A percentile compares a stretch with the other conserved stretches of the same genome.
Evolutionary conservation across 495 filamentous ascomycete genomes (phyloP).

Genomic region (Penicillium psychrofluorescens): DNA sequence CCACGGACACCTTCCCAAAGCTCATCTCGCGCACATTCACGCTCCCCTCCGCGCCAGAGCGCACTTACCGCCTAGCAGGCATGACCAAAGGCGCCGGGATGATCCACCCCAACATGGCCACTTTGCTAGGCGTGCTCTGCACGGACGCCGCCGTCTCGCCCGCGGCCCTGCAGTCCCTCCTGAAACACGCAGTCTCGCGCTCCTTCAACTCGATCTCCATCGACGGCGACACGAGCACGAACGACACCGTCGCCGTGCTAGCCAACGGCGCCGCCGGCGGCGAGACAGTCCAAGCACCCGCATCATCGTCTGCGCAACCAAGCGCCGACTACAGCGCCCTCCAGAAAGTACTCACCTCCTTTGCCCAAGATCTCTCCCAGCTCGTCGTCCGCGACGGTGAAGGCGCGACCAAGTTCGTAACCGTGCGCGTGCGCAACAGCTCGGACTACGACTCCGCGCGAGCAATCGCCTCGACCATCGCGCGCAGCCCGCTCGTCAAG

Average conservation of each 20-base stretch:
- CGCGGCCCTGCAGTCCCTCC: slow-evolving; percentile 55
- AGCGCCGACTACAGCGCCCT: slow-evolving; percentile 61
- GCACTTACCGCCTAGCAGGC: slow-evolving; percentile 76
- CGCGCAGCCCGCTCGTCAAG: slow-evolving; percentile 92
- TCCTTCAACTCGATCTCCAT: slow-evolving; percentile 97
- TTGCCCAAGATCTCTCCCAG: slow-evolving; percentile 79
- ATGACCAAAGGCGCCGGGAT: slow-evolving; percentile 99
- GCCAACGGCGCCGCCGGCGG: slow-evolving; percentile 93
- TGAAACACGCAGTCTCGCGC: slow-evolving; percentile 68
- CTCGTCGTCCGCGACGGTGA: slow-evolving; percentile 94
- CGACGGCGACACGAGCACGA: slow-evolving; percentile 93
- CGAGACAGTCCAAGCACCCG: slow-evolving; percentile 25
- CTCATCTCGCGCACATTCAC: slow-evolving; percentile 77
- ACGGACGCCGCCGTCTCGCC: slow-evolving; percentile 83
- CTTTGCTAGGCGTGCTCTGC: slow-evolving; percentile 85
- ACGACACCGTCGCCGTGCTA: slow-evolving; percentile 90
- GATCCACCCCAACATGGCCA: slow-evolving; percentile 99
- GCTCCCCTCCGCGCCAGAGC: slow-evolving; percentile 69
- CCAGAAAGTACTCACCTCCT: slow-evolving; percentile 60
- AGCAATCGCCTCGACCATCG: slow-evolving; percentile 77
- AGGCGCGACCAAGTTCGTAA: slow-evolving; percentile 97
- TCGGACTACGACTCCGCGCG: slow-evolving; percentile 57
- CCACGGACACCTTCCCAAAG: slow-evolving; percentile 98
- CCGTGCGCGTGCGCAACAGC: slow-evolving; percentile 72
- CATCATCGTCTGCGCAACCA: slow-evolving; percentile 39